A percentile compares a stretch with the other conserved stretches of the same genome.
phyloP scores from a whole-genome alignment of 768 basidiomycete species.

The Mrakia gelida region DNA sequence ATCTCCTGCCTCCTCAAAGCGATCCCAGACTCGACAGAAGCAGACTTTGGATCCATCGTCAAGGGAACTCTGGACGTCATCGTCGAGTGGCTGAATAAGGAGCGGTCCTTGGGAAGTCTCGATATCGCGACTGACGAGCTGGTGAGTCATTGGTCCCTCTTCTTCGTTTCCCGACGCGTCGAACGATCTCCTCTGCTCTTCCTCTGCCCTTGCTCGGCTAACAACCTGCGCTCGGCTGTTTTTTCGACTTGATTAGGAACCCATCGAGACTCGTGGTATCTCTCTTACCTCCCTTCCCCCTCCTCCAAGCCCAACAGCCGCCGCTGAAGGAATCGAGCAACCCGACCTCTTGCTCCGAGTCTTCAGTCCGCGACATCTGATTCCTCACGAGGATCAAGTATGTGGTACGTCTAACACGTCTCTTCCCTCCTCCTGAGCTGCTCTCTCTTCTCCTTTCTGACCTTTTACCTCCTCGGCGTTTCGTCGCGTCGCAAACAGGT shows the following conservation, averaged over 20 bases:
- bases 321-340: background rate
- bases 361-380: background rate
- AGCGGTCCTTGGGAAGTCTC: background rate
- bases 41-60: background rate
- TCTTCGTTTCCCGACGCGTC: background rate
- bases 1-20: background rate
- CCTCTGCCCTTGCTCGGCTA: background rate
- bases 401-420: background rate
- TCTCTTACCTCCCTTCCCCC: background rate
- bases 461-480: too few species aligned
- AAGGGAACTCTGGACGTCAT: background rate
- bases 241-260: background rate
- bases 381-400: constrained; percentile 4
- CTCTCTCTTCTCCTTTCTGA: too few species aligned
- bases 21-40: background rate
- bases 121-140: background rate
- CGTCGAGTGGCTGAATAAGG: background rate
- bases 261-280: background rate
- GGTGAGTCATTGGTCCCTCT: background rate
- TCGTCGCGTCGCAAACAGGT: background rate
- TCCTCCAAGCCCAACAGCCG: background rate
- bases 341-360: background rate
- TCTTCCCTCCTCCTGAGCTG: too few species aligned
- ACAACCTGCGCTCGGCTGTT: background rate
- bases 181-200: background rate